phyloP scores from a whole-genome alignment of 306 rosid genomes.

The Malus fusca region DNA sequence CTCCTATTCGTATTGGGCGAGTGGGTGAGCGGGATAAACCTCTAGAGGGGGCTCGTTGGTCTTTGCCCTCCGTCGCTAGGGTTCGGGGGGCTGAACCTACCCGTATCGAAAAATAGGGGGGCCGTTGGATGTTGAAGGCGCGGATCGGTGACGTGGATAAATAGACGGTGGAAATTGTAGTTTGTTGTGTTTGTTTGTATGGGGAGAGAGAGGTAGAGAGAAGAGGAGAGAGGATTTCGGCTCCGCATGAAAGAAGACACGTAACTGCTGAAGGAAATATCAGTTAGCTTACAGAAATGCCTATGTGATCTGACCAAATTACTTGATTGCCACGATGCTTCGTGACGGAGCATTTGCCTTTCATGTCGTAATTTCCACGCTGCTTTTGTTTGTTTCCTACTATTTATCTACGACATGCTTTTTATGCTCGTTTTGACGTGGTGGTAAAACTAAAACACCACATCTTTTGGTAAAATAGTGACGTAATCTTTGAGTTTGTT shows the following conservation, averaged over 20 bases:
- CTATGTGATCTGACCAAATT: background rate
- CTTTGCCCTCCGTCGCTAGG: constrained; percentile 38
- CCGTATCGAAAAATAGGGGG: background rate
- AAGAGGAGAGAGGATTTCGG: constrained; percentile 23
- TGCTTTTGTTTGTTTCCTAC: background rate
- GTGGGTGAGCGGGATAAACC: too few species aligned
- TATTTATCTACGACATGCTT: background rate
- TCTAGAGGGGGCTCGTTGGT: constrained; percentile 3
- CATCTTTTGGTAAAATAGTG: background rate
- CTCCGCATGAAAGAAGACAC: constrained; percentile 29
- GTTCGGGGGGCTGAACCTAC: constrained; percentile 31
- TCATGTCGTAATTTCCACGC: background rate
- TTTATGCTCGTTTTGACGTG: background rate
- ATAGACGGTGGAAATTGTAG: constrained; percentile 41
- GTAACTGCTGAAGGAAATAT: constrained; percentile 27
- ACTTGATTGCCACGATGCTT: constrained; percentile 17
- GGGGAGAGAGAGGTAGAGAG: constrained; percentile 15
- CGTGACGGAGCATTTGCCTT: background rate
- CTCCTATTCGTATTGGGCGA: background rate
- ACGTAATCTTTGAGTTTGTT: background rate
- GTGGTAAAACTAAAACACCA: background rate
- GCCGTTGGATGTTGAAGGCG: constrained; percentile 33
- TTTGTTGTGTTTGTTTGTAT: constrained; percentile 70
- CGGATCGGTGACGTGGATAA: constrained; percentile 51
- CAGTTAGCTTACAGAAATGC: background rate